Conservation (phyloP, 2,329 filamentous ascomycete species). For the Phialemonium atrogriseum region DNA sequence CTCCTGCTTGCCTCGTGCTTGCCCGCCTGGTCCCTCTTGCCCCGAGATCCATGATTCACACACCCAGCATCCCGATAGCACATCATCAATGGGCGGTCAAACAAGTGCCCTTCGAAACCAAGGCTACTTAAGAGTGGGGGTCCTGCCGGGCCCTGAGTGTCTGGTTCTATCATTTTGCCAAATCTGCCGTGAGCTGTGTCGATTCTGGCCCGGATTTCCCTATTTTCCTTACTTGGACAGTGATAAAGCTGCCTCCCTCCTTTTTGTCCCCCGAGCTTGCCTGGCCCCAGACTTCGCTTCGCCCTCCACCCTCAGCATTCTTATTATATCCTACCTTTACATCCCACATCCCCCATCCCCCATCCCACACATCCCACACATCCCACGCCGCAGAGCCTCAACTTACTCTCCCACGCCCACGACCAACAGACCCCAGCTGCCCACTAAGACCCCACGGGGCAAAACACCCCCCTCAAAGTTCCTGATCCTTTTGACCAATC, state of each 20-base stretch:
- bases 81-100: conserved; percentile 9
- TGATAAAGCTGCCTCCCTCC: conserved; percentile 4
- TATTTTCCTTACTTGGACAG: conserved; percentile 1
- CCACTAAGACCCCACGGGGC: conserved; percentile 9
- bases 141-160: conserved; percentile 8
- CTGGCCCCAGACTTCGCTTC: conserved; percentile 2
- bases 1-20: conserved; percentile 9
- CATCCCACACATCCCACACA: conserved; percentile 6
- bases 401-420: neutral
- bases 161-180: conserved; percentile 2
- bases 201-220: conserved; percentile 1
- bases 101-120: conserved; percentile 8
- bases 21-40: neutral
- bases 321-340: conserved; percentile 13
- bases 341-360: conserved; percentile 15
- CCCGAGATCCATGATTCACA: conserved; percentile 3
- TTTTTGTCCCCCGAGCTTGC: conserved; percentile 1
- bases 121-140: conserved; percentile 11
- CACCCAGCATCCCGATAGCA: neutral
- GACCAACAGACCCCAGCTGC: conserved; percentile 6
- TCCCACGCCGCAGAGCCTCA: conserved; percentile 2
- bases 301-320: conserved; percentile 8
- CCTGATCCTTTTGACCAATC: too few species aligned
- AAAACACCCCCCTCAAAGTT: too few species aligned
- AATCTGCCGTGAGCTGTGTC: conserved; percentile 8